phyloP scores from a whole-genome alignment of 2,329 filamentous ascomycete genomes.

The Xylariomycetidae sp. region DNA sequence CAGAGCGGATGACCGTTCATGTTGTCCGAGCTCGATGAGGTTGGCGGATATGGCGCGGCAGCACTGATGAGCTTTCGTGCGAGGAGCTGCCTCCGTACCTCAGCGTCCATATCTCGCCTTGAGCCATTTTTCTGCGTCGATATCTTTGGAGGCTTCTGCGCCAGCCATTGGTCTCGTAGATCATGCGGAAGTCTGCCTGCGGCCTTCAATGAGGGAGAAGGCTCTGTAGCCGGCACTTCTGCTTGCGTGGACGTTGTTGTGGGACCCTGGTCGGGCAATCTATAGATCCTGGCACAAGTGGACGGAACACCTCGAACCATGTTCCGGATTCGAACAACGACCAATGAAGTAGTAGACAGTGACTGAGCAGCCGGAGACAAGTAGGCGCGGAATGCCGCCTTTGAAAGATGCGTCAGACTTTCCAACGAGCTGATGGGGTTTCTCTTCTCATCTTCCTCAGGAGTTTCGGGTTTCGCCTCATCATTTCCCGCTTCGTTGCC shows the following conservation, averaged over 20 bases:
- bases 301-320: constrained; percentile 65
- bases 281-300: constrained; percentile 77
- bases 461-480: constrained; percentile 7
- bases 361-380: constrained; percentile 17
- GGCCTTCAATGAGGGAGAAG: constrained; percentile 14
- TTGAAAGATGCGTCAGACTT: constrained; percentile 33
- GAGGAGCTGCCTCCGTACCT: constrained; percentile 38
- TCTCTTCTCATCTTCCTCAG: constrained; percentile 7
- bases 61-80: constrained; percentile 44
- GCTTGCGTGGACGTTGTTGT: constrained; percentile 20
- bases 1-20: constrained; percentile 58
- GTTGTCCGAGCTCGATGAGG: constrained; percentile 30
- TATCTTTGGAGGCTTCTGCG: constrained; percentile 33
- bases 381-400: constrained; percentile 30
- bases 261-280: constrained; percentile 52
- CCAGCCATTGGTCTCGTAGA: constrained; percentile 69
- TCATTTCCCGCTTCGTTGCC: constrained; percentile 14
- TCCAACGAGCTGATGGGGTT: constrained; percentile 17
- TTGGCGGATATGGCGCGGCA: constrained; percentile 29
- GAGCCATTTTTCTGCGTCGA: no score
- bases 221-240: constrained; percentile 44
- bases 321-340: constrained; percentile 64
- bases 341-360: constrained; percentile 35
- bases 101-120: constrained; percentile 29
- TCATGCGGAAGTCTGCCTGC: constrained; percentile 34